These are phyloP conservation scores for Rostrohypoxylon terebratum DNA, from an alignment of 495 filamentous ascomycete genomes.

Conservation along the genomic window DNA sequence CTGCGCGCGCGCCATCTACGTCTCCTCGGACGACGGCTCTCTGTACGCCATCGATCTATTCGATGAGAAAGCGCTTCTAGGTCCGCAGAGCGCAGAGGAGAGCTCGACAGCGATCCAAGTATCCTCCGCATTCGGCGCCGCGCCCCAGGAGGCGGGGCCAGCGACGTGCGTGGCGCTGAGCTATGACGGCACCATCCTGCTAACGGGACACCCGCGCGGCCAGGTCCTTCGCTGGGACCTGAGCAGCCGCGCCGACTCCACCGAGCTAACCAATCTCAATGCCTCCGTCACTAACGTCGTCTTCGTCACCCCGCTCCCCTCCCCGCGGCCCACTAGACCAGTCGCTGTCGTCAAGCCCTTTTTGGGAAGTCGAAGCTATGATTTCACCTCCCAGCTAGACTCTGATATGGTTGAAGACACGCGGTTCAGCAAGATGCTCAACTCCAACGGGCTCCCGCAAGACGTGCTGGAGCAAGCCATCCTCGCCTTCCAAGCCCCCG, in stretches of 20 bases:
- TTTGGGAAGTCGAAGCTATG: conserved; percentile 74
- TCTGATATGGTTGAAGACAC: conserved; percentile 50
- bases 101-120: conserved; percentile 64
- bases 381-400: conserved; percentile 73
- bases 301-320: conserved; percentile 73
- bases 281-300: conserved; percentile 82
- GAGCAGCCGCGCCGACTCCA: conserved; percentile 69
- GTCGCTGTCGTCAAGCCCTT: conserved; percentile 78
- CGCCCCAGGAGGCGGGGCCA: conserved; percentile 69
- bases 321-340: conserved; percentile 60
- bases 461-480: conserved; percentile 55
- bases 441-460: conserved; percentile 53
- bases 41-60: conserved; percentile 86
- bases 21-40: conserved; percentile 84
- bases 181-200: conserved; percentile 82
- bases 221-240: conserved; percentile 85
- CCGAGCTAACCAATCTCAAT: conserved; percentile 73
- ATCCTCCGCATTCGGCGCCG: conserved; percentile 70
- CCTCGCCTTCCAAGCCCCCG: conserved; percentile 52
- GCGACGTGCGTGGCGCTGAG: conserved; percentile 73
- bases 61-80: conserved; percentile 65
- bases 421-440: conserved; percentile 55
- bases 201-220: conserved; percentile 85
- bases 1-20: conserved; percentile 82
- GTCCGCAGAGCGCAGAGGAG: conserved; percentile 65